These are phyloP conservation scores for Fusarium sterilihyphosum DNA, from an alignment of 2,329 filamentous ascomycete species.

Conservation along the genomic window DNA sequence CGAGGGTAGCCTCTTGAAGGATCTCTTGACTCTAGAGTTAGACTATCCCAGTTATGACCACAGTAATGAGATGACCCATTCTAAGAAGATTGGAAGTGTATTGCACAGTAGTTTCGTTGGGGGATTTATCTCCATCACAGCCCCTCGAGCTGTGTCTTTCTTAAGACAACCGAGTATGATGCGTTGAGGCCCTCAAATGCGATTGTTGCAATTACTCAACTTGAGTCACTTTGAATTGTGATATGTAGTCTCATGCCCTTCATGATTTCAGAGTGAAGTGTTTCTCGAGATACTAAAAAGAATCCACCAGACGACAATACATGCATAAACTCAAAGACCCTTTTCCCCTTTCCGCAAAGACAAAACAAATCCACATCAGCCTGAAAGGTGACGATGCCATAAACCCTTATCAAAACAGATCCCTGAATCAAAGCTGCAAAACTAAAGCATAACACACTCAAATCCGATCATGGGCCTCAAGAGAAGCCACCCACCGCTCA, in stretches of 20 bases:
- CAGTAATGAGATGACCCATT: background rate
- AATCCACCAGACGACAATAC: background rate
- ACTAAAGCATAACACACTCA: background rate
- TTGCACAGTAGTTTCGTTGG: fast-evolving
- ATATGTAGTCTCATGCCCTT: background rate
- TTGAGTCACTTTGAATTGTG: no score
- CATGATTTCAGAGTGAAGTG: background rate
- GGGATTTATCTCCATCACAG: fast-evolving
- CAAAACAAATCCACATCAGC: background rate
- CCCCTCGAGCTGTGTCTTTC: background rate
- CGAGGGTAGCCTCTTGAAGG: fast-evolving
- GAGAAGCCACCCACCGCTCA: background rate
- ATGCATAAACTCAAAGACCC: background rate
- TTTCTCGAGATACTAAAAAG: background rate
- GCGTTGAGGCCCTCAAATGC: fast-evolving
- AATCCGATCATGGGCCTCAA: background rate
- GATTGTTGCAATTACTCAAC: background rate
- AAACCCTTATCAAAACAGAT: background rate
- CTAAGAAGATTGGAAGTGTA: background rate
- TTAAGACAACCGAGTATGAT: background rate
- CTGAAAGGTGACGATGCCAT: fast-evolving
- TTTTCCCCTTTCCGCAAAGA: background rate
- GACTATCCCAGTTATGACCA: fast-evolving
- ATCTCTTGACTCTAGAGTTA: background rate
- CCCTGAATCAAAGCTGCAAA: background rate